A percentile compares a stretch with the other conserved stretches of the same genome.
Evolutionary conservation across 192 early-diverging fungal species (phyloP).

Genomic region (Podila verticillata): DNA sequence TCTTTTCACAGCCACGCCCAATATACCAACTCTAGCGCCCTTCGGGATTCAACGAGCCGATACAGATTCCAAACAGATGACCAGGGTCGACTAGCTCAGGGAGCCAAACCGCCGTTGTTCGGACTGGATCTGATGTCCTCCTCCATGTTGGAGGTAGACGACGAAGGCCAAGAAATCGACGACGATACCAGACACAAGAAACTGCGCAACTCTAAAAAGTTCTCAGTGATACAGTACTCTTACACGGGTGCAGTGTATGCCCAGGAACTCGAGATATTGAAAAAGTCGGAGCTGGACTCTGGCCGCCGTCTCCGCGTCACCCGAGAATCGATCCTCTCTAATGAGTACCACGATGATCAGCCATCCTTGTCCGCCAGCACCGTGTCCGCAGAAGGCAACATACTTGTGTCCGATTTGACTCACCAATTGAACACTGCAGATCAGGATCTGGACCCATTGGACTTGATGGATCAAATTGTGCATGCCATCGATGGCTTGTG

Average conservation of each 20-base stretch:
- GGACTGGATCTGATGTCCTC: not conserved
- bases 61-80: not conserved
- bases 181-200: not conserved
- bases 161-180: not conserved
- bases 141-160: not conserved
- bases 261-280: slow-evolving; percentile 1
- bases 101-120: not conserved
- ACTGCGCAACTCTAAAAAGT: not conserved
- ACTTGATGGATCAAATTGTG: not conserved
- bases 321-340: not conserved
- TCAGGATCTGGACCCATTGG: not conserved
- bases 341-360: not conserved
- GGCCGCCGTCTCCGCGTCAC: not conserved
- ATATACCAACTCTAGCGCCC: not conserved
- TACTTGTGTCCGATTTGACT: not conserved
- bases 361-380: not conserved
- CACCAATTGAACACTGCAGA: not conserved
- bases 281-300: not conserved
- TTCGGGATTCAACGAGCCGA: not conserved
- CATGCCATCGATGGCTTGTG: not conserved
- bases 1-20: slow-evolving; percentile 2
- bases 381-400: not conserved
- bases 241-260: not conserved
- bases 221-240: not conserved
- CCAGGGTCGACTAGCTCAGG: not conserved